Conservation (phyloP, 257 asterid genomes). For the Capsicum baccatum region DNA sequence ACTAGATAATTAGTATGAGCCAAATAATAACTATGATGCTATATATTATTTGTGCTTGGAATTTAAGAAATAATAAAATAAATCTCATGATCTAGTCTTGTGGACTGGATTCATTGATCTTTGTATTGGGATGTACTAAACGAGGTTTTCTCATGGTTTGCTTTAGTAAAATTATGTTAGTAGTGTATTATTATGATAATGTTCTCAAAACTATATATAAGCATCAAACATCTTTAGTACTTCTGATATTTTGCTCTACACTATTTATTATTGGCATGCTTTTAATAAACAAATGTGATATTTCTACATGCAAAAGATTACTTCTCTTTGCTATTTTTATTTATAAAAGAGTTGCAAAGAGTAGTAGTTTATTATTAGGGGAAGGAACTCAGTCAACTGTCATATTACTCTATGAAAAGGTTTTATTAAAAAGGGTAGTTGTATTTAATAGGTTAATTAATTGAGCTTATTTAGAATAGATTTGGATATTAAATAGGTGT, state of each 20-base stretch:
- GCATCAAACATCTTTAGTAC: background rate
- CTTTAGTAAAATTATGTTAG: background rate
- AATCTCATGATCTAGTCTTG: background rate
- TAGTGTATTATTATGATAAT: background rate
- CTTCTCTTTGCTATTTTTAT: no score
- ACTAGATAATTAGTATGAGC: background rate
- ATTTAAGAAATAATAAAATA: slow-evolving; percentile 2
- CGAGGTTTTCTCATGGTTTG: background rate
- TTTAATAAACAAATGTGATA: background rate
- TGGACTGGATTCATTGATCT: background rate
- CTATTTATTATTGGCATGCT: background rate
- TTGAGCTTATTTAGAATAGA: no score
- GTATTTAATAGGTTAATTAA: no score
- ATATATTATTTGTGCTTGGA: background rate
- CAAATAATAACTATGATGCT: background rate
- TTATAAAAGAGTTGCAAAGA: no score
- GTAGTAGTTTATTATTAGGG: no score
- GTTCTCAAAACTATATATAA: background rate
- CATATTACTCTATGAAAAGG: no score
- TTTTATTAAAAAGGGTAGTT: no score
- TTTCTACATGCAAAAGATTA: background rate
- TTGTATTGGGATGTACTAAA: background rate
- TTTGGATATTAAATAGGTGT: no score
- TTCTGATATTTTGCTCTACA: background rate
- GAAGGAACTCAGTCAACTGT: no score